Evolutionary conservation across 2,329 filamentous ascomycete species (phyloP).

Genomic region (Talaromyces islandicus): DNA sequence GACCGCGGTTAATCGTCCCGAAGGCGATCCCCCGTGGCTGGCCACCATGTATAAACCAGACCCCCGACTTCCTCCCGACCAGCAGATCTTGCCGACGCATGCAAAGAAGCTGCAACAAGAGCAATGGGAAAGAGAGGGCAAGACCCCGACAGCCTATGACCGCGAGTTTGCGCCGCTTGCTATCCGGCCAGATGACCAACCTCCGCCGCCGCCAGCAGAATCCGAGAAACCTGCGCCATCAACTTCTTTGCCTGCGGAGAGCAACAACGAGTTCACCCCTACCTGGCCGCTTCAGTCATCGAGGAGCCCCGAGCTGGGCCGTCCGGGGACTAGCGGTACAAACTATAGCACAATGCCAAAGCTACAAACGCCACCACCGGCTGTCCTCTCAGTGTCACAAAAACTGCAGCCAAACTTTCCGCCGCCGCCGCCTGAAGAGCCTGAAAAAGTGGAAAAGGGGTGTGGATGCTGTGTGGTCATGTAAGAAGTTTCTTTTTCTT

Average conservation of each 20-base stretch:
- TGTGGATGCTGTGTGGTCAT: conserved; percentile 71
- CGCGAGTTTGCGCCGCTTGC: conserved; percentile 78
- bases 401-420: conserved; percentile 33
- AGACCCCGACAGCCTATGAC: conserved; percentile 78
- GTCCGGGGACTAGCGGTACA: conserved; percentile 39
- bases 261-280: neutral
- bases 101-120: conserved; percentile 87
- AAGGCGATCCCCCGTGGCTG: conserved; percentile 95
- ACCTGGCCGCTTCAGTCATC: conserved; percentile 24
- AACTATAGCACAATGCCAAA: conserved; percentile 48
- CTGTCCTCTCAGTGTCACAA: conserved; percentile 27
- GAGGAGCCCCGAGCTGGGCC: conserved; percentile 27
- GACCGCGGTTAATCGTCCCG: conserved; percentile 63
- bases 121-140: conserved; percentile 89
- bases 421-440: conserved; percentile 49
- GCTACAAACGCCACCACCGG: conserved; percentile 33
- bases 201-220: conserved; percentile 15
- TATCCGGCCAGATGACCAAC: conserved; percentile 30
- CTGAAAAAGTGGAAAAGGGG: conserved; percentile 52
- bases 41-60: conserved; percentile 93
- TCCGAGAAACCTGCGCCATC: conserved; percentile 8
- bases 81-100: conserved; percentile 92
- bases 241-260: neutral
- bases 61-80: conserved; percentile 84
- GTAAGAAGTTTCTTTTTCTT: conserved; percentile 40